Conservation (phyloP, 2,329 filamentous ascomycete species). For the Cordyceps fumosorosea region DNA sequence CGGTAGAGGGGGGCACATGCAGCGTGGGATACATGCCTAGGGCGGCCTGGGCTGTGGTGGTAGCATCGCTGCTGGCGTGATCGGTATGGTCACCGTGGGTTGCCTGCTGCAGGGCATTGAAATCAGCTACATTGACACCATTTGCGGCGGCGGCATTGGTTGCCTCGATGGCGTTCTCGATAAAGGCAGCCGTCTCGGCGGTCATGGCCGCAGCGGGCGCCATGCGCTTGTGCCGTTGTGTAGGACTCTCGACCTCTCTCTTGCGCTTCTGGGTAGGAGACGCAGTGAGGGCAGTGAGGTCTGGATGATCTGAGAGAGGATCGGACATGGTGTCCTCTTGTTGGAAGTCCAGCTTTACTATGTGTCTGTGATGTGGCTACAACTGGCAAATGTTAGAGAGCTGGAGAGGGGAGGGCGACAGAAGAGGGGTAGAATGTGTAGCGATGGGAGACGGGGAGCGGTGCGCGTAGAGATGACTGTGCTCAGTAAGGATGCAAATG, state of each 20-base stretch:
- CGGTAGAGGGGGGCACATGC: constrained; percentile 50
- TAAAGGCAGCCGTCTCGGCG: constrained; percentile 43
- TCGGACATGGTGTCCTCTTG: constrained; percentile 10
- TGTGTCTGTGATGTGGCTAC: constrained; percentile 1
- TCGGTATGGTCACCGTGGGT: constrained; percentile 41
- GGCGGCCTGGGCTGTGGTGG: constrained; percentile 53
- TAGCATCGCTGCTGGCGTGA: constrained; percentile 45
- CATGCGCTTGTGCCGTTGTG: constrained; percentile 44
- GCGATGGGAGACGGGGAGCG: background rate
- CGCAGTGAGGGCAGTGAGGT: constrained; percentile 35
- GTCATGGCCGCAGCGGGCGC: constrained; percentile 40
- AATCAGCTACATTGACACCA: constrained; percentile 46
- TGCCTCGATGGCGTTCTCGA: constrained; percentile 46
- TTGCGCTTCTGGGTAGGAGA: constrained; percentile 50
- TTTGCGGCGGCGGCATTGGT: constrained; percentile 30
- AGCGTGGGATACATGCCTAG: constrained; percentile 54
- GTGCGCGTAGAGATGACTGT: background rate
- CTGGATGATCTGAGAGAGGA: constrained; percentile 35
- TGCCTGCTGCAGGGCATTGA: constrained; percentile 50
- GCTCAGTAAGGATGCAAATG: background rate
- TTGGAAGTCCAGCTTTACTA: constrained; percentile 7
- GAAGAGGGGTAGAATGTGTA: background rate
- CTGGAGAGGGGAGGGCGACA: background rate
- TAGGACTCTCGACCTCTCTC: constrained; percentile 44
- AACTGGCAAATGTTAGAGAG: constrained; percentile 1